Base-by-base conservation (phyloP, 257 asterid genomes). In the Echium plantagineum region DNA sequence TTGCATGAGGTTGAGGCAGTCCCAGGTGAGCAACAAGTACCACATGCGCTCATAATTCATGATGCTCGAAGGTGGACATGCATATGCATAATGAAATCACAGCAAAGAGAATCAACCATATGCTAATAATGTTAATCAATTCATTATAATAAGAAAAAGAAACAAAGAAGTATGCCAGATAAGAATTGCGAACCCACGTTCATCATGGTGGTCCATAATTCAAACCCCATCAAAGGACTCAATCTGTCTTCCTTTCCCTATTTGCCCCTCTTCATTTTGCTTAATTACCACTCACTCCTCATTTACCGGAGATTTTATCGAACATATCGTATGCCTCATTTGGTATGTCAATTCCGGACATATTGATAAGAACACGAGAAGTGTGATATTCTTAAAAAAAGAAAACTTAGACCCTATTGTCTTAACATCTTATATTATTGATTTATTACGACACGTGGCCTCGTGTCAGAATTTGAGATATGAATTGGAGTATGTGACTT, bases 171-270 rank as follows among this genome's bases (percentile, higher is more conserved):
- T 65, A 70, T 58, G 83, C 73, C 74, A 77, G 77, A 68, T 57
- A 70, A 75, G 63, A 61, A 67, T 65, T 53, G 72, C 5, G 49
- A 42, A 42, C 49, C 49, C 49, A 64, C 46, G 52, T 46, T 71
- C 65, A n/a, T n/a, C n/a, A 67, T 64, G 68, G 66, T 70, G 59
- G 64, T 77, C 71, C 75, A 75, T 73, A 71, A 75, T 74, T 72
- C 75, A 63, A 74, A 83, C 83, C 79, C 78, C 81, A 78, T 71
- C 78, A 63, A n/a, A 76, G 69, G 54, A 70, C 63, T 80, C 86
- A 89, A 83, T 73, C 82, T 83, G 90, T 85, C 79, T 68, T 85
- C 93, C 78, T 65, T 63, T 35, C 71, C 13, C 3, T 10, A 4
- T 42, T 42, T 42, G 49, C 2, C 12, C 46, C 46, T 35, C 46